A percentile compares a stretch with the other conserved stretches of the same genome.
phyloP scores from a whole-genome alignment of 192 early-diverging fungal species.

The Podochytrium sp. region DNA sequence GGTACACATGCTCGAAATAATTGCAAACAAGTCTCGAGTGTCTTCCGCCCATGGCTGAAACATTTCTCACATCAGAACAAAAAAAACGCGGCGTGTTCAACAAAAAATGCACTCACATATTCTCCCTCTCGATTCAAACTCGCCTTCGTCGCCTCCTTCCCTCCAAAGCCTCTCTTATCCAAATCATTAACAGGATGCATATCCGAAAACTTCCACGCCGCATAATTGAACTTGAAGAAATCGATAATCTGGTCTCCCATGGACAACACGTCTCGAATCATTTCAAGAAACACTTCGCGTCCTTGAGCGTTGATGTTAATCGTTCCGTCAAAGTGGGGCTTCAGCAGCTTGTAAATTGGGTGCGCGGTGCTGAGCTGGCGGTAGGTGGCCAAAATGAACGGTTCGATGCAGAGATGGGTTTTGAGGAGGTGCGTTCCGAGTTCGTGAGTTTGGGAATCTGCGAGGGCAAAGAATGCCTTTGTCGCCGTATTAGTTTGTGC shows the following conservation, averaged over 20 bases:
- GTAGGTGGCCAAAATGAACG: background rate
- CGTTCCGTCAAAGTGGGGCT: background rate
- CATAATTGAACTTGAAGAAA: slow-evolving; percentile 14
- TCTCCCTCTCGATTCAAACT: background rate
- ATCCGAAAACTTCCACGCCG: slow-evolving; percentile 3
- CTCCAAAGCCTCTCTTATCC: slow-evolving; percentile 6
- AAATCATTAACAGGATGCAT: slow-evolving; percentile 13
- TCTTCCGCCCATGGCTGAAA: slow-evolving; percentile 19
- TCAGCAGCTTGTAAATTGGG: slow-evolving; percentile 19
- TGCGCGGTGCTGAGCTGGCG: slow-evolving; percentile 4
- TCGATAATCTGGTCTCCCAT: slow-evolving; percentile 3
- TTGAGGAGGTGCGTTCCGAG: background rate
- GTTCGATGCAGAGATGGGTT: slow-evolving; percentile 9
- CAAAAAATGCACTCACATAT: background rate
- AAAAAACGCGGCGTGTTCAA: no score
- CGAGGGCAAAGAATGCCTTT: slow-evolving; percentile 14
- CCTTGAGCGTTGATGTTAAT: slow-evolving; percentile 24
- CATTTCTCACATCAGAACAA: background rate
- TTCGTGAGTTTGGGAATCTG: slow-evolving; percentile 7
- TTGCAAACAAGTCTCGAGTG: background rate
- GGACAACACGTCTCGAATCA: slow-evolving; percentile 1
- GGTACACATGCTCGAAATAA: background rate
- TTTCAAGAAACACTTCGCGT: slow-evolving; percentile 2
- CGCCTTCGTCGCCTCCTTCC: background rate
- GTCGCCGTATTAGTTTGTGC: no score